phyloP scores from a whole-genome alignment of 2,329 filamentous ascomycete genomes.

The Lecanicillium sp. region DNA sequence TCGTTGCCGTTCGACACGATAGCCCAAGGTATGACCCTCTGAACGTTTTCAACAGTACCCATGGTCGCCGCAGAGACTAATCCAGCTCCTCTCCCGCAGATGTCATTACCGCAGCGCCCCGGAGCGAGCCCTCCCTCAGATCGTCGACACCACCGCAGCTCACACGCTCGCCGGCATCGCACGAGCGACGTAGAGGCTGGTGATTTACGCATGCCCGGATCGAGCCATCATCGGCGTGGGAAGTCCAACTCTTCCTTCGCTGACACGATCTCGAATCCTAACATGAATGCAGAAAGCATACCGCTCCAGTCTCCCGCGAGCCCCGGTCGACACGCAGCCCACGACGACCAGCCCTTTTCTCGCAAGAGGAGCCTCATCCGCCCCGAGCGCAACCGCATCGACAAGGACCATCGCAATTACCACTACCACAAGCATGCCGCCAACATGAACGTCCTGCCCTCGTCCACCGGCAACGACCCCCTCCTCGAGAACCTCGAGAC shows the following conservation, averaged over 20 bases:
- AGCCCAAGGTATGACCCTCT: no score
- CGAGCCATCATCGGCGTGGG: conserved; percentile 44
- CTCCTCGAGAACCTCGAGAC: conserved; percentile 71
- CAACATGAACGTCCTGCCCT: conserved; percentile 84
- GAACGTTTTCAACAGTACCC: no score
- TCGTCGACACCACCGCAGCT: conserved; percentile 4
- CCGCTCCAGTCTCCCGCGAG: conserved; percentile 1
- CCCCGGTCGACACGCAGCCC: neutral
- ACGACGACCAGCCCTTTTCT: conserved; percentile 29
- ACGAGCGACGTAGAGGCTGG: conserved; percentile 59
- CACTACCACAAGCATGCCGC: conserved; percentile 92
- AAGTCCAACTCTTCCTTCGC: conserved; percentile 50
- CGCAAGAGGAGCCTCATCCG: conserved; percentile 85
- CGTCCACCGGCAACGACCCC: conserved; percentile 86
- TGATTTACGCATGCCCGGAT: conserved; percentile 34
- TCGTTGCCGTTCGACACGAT: no score
- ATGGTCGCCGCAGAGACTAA: neutral
- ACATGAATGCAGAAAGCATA: conserved; percentile 43
- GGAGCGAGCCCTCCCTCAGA: conserved; percentile 4
- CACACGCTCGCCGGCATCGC: conserved; percentile 1
- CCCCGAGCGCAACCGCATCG: conserved; percentile 80
- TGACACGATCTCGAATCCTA: conserved; percentile 48
- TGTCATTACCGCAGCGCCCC: conserved; percentile 7
- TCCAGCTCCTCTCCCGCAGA: conserved; percentile 1
- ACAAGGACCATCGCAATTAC: conserved; percentile 86